Conservation (phyloP, 768 basidiomycete genomes). For the Kwoniella sp. region DNA sequence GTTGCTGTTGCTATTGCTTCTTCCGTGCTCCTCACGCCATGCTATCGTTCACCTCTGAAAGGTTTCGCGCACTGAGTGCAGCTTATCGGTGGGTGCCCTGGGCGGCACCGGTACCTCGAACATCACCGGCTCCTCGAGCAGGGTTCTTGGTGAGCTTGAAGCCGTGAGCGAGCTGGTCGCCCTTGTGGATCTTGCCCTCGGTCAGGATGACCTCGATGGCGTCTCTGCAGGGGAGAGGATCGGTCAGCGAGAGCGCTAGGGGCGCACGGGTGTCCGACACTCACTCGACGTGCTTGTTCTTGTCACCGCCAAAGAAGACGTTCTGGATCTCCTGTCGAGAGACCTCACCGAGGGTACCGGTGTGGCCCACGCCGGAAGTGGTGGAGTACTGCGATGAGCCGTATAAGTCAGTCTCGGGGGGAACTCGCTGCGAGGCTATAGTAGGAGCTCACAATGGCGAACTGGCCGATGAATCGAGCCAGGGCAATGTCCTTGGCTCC, state of each 20-base stretch:
- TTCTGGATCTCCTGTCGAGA: constrained; percentile 44
- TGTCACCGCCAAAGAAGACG: constrained; percentile 43
- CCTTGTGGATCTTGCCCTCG: constrained; percentile 33
- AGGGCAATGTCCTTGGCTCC: constrained; percentile 39
- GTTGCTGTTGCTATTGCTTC: too few species aligned
- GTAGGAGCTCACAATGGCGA: constrained; percentile 33
- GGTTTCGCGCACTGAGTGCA: too few species aligned
- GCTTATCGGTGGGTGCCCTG: constrained; percentile 27
- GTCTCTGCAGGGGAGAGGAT: constrained; percentile 30
- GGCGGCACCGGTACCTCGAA: constrained; percentile 14
- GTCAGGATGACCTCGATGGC: constrained; percentile 41
- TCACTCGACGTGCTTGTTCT: constrained; percentile 44
- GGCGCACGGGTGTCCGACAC: constrained; percentile 5
- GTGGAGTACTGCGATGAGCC: constrained; percentile 30
- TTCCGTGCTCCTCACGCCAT: too few species aligned
- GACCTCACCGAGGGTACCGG: constrained; percentile 38
- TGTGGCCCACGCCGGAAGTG: constrained; percentile 37
- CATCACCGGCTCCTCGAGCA: constrained; percentile 29
- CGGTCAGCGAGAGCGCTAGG: too few species aligned
- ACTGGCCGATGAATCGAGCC: constrained; percentile 37
- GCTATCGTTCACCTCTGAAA: too few species aligned
- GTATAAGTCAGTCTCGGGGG: not conserved
- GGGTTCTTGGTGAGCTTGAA: constrained; percentile 35
- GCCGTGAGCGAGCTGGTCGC: constrained; percentile 19
- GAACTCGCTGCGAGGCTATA: not conserved